Base-by-base conservation (phyloP, 164 flowering plant species). In the Magnolia kwangsiensis region DNA sequence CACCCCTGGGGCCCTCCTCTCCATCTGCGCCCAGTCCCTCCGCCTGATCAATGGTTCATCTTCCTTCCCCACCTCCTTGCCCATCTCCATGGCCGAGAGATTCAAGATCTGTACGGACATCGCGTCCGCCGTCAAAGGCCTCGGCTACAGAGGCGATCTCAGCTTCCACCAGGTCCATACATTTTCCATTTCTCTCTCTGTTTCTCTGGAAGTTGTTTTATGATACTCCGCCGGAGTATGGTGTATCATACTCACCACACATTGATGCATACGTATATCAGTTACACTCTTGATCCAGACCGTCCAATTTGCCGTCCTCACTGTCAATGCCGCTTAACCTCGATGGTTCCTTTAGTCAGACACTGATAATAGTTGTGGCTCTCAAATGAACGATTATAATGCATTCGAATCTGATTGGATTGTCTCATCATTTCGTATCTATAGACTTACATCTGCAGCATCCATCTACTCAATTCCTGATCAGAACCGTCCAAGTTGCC, bases 101-200 rank as follows among this genome's bases (percentile, higher is more conserved):
- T 75, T 87, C 84, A 85, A 74, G 81, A 71, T 87, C 74, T 89
- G 94, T 78, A 67, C 91, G 19, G 90, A 88, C 7, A 81, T 92
- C 71, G 85, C 93, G 4, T 72, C 82, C 29, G 82, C 86, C 24
- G 73, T 91, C 21, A 75, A 83, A 77, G 71, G 51, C 45, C 72
- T 92, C 1, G 98, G 97, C 50, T 94, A 79, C 78, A 74, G 83
- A 72, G 89, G 89, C 31, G 90, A 92, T 78, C 72, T 91, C 45
- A 88, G 86, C 86, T 91, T 88, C 83, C 85, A 87, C 74, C 87
- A 89, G 94, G 97, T 92, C 67, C n/a, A 7, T 58, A 24, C 8
- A 14, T 58, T 55, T 68, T 19, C 50, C 49, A 14, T 29, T 29
- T 67, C 71, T 29, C 27, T 7, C 50, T 14, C 3, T 29, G 14